phyloP scores from a whole-genome alignment of 2,329 filamentous ascomycete species.

The Dactylellina parvicollis region DNA sequence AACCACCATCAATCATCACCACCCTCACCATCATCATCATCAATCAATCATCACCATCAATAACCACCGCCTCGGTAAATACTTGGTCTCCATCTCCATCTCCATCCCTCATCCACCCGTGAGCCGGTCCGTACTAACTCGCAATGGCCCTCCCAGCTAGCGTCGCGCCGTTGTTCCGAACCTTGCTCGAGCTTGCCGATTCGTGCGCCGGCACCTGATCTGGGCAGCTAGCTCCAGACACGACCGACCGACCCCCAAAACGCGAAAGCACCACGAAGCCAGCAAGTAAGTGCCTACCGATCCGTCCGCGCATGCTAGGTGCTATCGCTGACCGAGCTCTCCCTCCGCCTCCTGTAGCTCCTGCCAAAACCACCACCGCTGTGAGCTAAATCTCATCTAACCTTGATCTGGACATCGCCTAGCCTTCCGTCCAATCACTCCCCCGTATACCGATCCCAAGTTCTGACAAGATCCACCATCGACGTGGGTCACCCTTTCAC shows the following conservation, averaged over 20 bases:
- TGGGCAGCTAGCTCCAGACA: not conserved
- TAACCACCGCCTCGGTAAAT: no score
- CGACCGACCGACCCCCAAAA: not conserved
- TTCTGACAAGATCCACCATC: constrained; percentile 53
- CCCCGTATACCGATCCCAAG: constrained; percentile 28
- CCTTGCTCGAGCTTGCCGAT: not conserved
- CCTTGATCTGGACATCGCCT: constrained; percentile 47
- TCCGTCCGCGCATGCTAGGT: constrained; percentile 1
- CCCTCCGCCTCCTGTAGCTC: constrained; percentile 13
- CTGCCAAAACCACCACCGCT: constrained; percentile 30
- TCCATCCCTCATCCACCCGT: not conserved
- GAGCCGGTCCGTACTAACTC: not conserved
- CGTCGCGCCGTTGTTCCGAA: not conserved
- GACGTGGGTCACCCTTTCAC: constrained; percentile 37
- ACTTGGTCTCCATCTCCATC: not conserved
- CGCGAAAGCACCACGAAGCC: not conserved
- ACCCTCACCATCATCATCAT: not conserved
- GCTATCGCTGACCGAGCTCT: constrained; percentile 13
- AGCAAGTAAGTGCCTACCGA: not conserved
- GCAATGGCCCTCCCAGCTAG: not conserved
- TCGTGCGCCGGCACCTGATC: not conserved
- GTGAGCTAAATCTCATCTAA: constrained; percentile 22
- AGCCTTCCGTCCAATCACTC: constrained; percentile 42
- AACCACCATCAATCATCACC: not conserved
- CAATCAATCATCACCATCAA: not conserved